Base-by-base conservation (phyloP, 176 grass and related monocot genomes). In the Musa acuminata region DNA sequence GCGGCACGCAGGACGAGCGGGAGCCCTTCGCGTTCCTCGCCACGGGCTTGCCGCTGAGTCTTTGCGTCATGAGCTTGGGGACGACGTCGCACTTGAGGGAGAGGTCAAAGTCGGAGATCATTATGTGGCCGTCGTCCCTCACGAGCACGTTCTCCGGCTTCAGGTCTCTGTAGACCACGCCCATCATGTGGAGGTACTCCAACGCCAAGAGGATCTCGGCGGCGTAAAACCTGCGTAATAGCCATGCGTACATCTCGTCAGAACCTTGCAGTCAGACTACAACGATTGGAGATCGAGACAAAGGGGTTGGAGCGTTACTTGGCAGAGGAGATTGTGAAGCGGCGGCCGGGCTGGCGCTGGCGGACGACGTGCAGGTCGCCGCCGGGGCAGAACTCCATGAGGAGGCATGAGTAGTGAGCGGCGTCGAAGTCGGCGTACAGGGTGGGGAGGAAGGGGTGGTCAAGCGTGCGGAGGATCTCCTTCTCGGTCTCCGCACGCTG, bases 131-230 rank as follows among this genome's bases (percentile, higher is more conserved):
- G 52, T 96, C 92, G 68, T 84, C 72, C 17, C 92, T 77, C 14
- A 96, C 89, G 72, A 96, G 87, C 62, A 96, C 87, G 64, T 96
- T 96, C 83, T 96, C 92, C 72, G 92, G 92, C 78, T 96, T 96
- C 21, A 96, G 83, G 72, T 96, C 92, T 74, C 92, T 17, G 89
- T 96, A 96, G 63, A 96, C 87, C 67, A 96, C 92, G 53, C 92
- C 92, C 92, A 96, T 96, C 92, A 96, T 96, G 85, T 96, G 92
- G 79, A 96, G 83, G 79, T 96, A 96, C 73, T 96, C 92, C 78
- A 96, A 20, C 23, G 89, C 92, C 76, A 96, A 72, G 25, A 96
- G 72, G 58, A 85, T 92, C 87, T 96, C 92, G 27, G 89, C 92
- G 67, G 64, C 89, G 68, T 96, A 96, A 79, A 96, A 96, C 81